These are phyloP conservation scores for Remersonia thermophila DNA, from an alignment of 2,329 filamentous ascomycete genomes.

Conservation along the genomic window DNA sequence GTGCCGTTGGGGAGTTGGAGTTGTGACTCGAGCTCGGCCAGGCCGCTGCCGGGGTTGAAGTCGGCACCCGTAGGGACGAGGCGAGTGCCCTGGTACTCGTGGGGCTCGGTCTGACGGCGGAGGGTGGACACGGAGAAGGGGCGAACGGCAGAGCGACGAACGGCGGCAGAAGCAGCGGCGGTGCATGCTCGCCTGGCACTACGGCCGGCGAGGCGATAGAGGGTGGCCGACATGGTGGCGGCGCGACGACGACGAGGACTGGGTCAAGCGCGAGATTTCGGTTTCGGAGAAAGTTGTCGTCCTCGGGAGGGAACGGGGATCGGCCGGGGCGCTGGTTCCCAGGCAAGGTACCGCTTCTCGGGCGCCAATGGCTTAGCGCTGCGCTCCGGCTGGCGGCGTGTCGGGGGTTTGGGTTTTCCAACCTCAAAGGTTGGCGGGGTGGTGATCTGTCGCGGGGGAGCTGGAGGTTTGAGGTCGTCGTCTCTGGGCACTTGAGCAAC, in stretches of 20 bases:
- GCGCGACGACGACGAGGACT: conserved; percentile 7
- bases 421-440: too few species aligned
- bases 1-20: conserved; percentile 28
- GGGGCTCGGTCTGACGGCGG: conserved; percentile 49
- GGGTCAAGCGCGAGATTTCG: background rate
- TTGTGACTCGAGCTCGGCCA: conserved; percentile 18
- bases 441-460: background rate
- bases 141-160: conserved; percentile 24
- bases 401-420: conserved; percentile 10
- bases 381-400: conserved; percentile 7
- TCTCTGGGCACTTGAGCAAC: too few species aligned
- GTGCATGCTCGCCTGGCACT: conserved; percentile 44
- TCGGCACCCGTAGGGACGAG: conserved; percentile 53
- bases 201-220: conserved; percentile 61
- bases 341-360: conserved; percentile 20
- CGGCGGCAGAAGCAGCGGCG: too few species aligned
- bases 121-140: conserved; percentile 53
- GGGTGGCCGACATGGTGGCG: conserved; percentile 49
- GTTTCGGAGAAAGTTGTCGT: conserved; percentile 1
- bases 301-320: conserved; percentile 15
- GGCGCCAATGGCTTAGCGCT: conserved; percentile 20
- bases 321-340: conserved; percentile 11
- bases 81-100: conserved; percentile 43
- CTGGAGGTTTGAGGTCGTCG: too few species aligned
- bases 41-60: conserved; percentile 30